These are phyloP conservation scores for Leishmania mexicana DNA, from an alignment of 208 protist genomes.

Conservation along the genomic window DNA sequence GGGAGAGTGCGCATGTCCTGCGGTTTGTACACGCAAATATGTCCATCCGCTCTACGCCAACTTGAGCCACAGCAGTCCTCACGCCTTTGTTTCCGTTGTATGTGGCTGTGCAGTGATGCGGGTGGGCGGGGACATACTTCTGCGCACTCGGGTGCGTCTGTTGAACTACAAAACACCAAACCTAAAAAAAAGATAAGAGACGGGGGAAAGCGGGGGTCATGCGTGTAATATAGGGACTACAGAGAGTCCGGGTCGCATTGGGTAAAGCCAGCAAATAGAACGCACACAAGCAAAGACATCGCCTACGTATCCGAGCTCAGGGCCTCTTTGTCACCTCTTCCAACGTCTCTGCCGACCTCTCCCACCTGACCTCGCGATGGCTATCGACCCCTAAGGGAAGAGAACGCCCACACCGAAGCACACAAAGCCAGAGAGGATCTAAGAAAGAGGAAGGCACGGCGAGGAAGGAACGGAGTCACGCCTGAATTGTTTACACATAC, in stretches of 20 bases:
- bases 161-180: not conserved
- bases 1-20: not conserved
- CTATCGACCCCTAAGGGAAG: not conserved
- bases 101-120: not conserved
- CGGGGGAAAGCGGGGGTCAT: not conserved
- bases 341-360: not conserved
- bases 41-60: not conserved
- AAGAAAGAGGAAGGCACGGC: not conserved
- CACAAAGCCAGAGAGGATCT: not conserved
- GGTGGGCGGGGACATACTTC: not conserved
- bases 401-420: not conserved
- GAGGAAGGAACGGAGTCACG: not conserved
- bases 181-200: no score
- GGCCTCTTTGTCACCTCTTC: not conserved
- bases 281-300: not conserved
- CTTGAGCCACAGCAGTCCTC: not conserved
- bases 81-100: not conserved
- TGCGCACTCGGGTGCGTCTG: not conserved
- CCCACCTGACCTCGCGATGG: not conserved
- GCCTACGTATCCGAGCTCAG: not conserved
- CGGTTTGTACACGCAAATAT: not conserved
- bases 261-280: not conserved
- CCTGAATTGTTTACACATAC: constrained; percentile 2
- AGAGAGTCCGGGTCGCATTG: not conserved
- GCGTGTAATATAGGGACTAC: not conserved